phyloP scores from a whole-genome alignment of 441 rosid species.

The Mallotus repandus region DNA sequence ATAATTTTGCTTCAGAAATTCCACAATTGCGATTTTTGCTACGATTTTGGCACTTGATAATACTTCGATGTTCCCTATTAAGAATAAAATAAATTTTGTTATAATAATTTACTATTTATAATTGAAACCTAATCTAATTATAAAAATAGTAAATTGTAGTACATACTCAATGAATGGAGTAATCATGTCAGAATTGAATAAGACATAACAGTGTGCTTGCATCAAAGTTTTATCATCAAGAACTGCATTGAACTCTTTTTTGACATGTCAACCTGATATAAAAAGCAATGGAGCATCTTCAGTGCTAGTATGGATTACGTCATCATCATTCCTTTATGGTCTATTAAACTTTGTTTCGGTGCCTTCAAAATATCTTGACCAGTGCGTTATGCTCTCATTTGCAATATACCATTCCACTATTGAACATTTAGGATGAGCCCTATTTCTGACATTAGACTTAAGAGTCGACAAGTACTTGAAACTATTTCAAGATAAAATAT shows the following conservation, averaged over 20 bases:
- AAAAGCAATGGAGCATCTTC: neutral
- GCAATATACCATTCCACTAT: neutral
- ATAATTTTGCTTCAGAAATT: too few species aligned
- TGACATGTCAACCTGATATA: neutral
- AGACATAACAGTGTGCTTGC: neutral
- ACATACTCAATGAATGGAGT: neutral
- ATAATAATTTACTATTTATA: neutral
- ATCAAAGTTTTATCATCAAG: neutral
- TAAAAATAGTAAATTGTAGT: too few species aligned
- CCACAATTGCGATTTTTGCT: too few species aligned
- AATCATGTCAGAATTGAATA: neutral
- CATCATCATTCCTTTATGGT: neutral
- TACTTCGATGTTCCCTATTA: neutral
- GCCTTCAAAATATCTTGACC: neutral
- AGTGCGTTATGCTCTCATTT: neutral
- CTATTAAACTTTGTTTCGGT: neutral
- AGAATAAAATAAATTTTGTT: neutral
- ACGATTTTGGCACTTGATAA: neutral
- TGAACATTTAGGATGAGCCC: slow-evolving; percentile 24
- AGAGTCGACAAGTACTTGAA: neutral
- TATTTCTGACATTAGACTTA: slow-evolving; percentile 20
- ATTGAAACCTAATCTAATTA: neutral
- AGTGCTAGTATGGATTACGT: neutral
- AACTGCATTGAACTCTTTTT: neutral
- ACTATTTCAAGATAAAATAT: too few species aligned